phyloP scores from a whole-genome alignment of 2,329 filamentous ascomycete genomes.

The Colletotrichum sp. region DNA sequence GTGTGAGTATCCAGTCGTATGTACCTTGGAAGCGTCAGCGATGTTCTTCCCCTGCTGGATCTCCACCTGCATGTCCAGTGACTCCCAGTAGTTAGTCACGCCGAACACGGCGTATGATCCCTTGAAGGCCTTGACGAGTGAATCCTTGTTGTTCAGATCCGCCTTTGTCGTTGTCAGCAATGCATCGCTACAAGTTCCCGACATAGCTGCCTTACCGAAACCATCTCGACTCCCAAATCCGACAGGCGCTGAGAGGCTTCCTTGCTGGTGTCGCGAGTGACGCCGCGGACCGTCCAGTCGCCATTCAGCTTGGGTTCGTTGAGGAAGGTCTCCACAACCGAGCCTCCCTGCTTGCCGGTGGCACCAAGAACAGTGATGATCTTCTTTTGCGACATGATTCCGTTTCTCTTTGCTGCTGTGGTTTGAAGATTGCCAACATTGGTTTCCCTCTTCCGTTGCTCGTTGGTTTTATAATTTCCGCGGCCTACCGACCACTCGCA shows the following conservation, averaged over 20 bases:
- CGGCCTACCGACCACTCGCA: fast-evolving
- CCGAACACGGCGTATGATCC: conserved; percentile 54
- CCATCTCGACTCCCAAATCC: conserved; percentile 53
- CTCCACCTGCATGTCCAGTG: conserved; percentile 41
- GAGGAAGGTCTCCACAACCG: conserved; percentile 50
- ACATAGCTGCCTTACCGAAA: conserved; percentile 36
- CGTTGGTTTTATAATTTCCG: not conserved
- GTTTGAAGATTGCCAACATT: not conserved
- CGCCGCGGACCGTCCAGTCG: conserved; percentile 56
- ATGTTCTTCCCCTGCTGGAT: conserved; percentile 52
- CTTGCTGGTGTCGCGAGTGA: conserved; percentile 57
- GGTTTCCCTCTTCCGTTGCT: not conserved
- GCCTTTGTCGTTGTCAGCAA: conserved; percentile 34
- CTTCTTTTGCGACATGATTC: conserved; percentile 32
- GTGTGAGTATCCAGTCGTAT: fast-evolving
- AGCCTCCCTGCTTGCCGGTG: conserved; percentile 66
- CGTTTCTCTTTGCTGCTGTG: not conserved
- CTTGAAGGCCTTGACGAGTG: conserved; percentile 47
- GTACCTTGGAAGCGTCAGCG: conserved; percentile 38
- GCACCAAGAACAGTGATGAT: conserved; percentile 63
- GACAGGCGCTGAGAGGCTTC: conserved; percentile 48
- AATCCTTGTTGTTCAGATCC: conserved; percentile 52
- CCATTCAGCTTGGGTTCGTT: conserved; percentile 44
- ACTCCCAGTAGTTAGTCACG: conserved; percentile 59
- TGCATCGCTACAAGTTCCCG: not conserved